Percentiles rank a stretch among this genome's conserved stretches.
These are phyloP conservation scores for barley (Hordeum vulgare) DNA, from an alignment of 176 grass and related monocot species.

Conservation along the genomic window DNA sequence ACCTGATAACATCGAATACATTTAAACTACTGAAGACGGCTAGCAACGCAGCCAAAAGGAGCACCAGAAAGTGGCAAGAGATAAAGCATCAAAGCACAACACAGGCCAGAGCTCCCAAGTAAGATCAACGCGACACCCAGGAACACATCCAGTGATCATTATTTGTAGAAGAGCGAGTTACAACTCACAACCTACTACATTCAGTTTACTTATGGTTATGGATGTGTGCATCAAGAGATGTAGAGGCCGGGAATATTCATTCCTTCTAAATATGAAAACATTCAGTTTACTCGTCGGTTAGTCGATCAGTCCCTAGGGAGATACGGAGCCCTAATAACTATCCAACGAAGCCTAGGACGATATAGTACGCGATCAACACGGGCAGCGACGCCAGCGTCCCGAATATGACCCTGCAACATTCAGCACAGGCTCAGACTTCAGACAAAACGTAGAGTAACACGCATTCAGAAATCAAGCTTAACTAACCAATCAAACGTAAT, in stretches of 20 bases:
- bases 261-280: too few species aligned
- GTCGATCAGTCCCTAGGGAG: background rate
- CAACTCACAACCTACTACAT: background rate
- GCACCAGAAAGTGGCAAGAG: too few species aligned
- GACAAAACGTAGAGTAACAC: background rate
- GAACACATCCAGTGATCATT: background rate
- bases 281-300: background rate
- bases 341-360: constrained; percentile 44
- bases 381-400: constrained; percentile 69
- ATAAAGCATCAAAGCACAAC: too few species aligned
- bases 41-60: too few species aligned
- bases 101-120: too few species aligned
- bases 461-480: background rate
- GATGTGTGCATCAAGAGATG: too few species aligned
- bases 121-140: too few species aligned
- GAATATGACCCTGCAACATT: constrained; percentile 67
- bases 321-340: background rate
- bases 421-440: background rate
- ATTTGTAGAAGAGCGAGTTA: background rate
- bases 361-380: constrained; percentile 52
- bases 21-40: too few species aligned
- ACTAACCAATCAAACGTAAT: too few species aligned
- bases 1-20: too few species aligned
- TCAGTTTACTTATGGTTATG: background rate
- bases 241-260: too few species aligned